phyloP scores from a whole-genome alignment of 495 filamentous ascomycete species.

The Lophiotrema nucula region DNA sequence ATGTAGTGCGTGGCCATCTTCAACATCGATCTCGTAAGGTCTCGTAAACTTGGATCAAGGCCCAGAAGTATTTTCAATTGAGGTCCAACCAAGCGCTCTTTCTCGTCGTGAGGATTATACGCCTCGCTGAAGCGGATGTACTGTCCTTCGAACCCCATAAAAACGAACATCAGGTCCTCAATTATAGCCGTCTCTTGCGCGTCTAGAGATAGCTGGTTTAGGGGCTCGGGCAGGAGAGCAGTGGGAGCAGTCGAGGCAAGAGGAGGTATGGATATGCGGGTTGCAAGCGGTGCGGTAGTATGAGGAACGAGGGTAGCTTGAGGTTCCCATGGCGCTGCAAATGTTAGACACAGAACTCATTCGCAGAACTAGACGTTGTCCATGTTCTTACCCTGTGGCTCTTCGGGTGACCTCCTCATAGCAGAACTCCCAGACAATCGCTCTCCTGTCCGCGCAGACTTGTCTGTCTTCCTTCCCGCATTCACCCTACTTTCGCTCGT shows the following conservation, averaged over 20 bases:
- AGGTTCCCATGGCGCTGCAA: conserved; percentile 71
- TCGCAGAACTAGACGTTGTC: neutral
- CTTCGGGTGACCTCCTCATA: conserved; percentile 17
- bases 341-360: conserved; percentile 30
- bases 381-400: conserved; percentile 19
- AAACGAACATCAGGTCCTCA: conserved; percentile 88
- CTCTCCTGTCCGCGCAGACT: conserved; percentile 46
- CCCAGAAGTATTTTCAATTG: conserved; percentile 75
- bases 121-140: conserved; percentile 82
- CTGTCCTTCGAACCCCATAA: conserved; percentile 98
- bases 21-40: conserved; percentile 82
- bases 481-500: conserved; percentile 42
- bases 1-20: conserved; percentile 94
- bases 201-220: conserved; percentile 71
- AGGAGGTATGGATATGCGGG: conserved; percentile 80
- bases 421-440: conserved; percentile 32
- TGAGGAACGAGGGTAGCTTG: conserved; percentile 77
- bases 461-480: conserved; percentile 47
- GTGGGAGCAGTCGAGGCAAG: conserved; percentile 70
- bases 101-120: conserved; percentile 81
- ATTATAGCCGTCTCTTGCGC: conserved; percentile 81
- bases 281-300: conserved; percentile 83
- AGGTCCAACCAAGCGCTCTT: conserved; percentile 80
- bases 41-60: conserved; percentile 85
- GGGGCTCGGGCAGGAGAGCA: conserved; percentile 65